Evolutionary conservation across 371 early-diverging fungal genomes (phyloP), one percentile per base, ranked within the genome.

Genomic region (Phascolomyces articulosus): DNA sequence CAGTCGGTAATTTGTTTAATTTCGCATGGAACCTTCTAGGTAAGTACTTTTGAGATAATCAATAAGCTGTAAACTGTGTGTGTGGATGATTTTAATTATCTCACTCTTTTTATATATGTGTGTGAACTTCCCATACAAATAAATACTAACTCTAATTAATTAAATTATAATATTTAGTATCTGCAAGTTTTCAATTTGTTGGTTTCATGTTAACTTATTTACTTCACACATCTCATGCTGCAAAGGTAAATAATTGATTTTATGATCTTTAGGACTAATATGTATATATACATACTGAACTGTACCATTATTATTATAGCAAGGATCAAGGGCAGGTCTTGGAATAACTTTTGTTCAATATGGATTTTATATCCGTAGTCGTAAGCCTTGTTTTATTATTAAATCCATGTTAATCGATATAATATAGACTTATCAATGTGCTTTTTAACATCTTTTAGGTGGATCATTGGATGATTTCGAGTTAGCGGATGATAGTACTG

Each of bases 151-250:
- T 34, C 11, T 1, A 34, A 1, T 9, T 34, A 9, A 34, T 11
- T 34, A 16, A 16, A 54, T 53, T 9, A 38, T 27, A 7, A 15
- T 40, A 10, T 53, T 34, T 74, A 89, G 89, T 87, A n/a, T 87
- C 88, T 44, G 82, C 87, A 71, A 83, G 86, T 56, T 90, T 90
- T 68, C 89, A 90, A 63, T 85, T 87, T 67, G 87, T 89, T 31
- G 90, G 90, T 9, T 90, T 90, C 63, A 79, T 89, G 73, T 64
- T 90, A 60, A 88, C 88, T 24, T 90, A 90, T 67, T 72, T 90
- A 48, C 31, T 69, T 16, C 87, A 87, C 62, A 88, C 88, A 40
- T 82, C 84, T 28, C 89, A 88, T 66, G 85, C 89, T 18, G 82
- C 86, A 47, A 87, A 87, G 77, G 84, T 81, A 76, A 65, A 23